phyloP scores from a whole-genome alignment of 768 basidiomycete species.

The Suillus sp. region DNA sequence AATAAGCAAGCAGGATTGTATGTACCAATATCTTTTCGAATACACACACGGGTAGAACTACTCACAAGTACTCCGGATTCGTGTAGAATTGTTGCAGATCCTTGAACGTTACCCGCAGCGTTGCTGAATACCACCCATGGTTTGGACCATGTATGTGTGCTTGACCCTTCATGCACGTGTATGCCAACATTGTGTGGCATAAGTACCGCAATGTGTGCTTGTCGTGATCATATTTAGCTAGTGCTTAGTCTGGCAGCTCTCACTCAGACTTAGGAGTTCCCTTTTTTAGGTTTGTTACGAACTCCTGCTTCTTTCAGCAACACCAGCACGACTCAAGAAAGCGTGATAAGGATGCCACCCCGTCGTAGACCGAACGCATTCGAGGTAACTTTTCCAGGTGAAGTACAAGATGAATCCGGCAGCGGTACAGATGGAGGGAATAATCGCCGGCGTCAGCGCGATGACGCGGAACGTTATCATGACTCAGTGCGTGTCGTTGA shows the following conservation, averaged over 20 bases:
- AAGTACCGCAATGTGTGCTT: background rate
- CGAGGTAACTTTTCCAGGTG: constrained; percentile 52
- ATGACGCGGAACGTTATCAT: constrained; percentile 13
- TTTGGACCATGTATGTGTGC: background rate
- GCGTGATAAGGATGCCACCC: constrained; percentile 33
- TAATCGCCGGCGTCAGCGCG: constrained; percentile 30
- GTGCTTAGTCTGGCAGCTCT: no score
- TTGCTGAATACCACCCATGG: background rate
- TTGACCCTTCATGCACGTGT: background rate
- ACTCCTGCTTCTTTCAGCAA: background rate
- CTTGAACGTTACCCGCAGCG: background rate
- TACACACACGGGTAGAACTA: constrained; percentile 12
- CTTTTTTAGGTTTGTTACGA: background rate
- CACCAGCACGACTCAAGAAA: background rate
- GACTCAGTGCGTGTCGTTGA: constrained; percentile 20
- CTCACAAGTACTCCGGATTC: background rate
- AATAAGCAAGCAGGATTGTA: constrained; percentile 4
- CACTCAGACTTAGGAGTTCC: background rate
- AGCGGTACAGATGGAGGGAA: constrained; percentile 25
- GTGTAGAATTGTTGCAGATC: background rate
- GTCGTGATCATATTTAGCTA: no score
- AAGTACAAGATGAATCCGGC: constrained; percentile 24
- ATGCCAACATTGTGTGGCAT: background rate
- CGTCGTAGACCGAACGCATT: constrained; percentile 53
- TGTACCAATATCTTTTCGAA: constrained; percentile 18